Evolutionary conservation across 1,139 yeast species (phyloP), one percentile per base, ranked within the genome.

Genomic region (Scheffersomyces parashehatae): DNA sequence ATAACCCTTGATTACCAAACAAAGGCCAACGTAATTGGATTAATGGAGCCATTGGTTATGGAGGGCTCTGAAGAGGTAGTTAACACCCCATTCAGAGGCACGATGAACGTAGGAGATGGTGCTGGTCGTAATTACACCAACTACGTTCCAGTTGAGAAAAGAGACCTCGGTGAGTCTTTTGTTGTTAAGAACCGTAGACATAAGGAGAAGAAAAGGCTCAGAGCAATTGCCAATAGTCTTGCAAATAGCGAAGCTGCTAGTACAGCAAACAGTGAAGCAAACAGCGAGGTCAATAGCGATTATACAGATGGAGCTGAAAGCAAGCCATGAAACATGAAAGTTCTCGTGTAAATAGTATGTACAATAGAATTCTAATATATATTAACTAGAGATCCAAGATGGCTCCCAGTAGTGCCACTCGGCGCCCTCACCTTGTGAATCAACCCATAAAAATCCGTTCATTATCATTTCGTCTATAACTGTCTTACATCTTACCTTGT

Each of bases 381-480:
- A 20, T 35, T 31, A 31, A 31, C 35, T 31, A 20, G 35, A 31
- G 20, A 67, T 69, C 75, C 75, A 73, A 7, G 75, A 71, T 3
- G 75, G 80, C 49, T 67, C 79, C 96, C 96, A 88, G 58, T 77
- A 88, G 52, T 73, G 77, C 28, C 64, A 62, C 50, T 82, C 89
- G 0, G 66, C 67, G 14, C 51, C 51, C 0, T 48, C 50, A 9
- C 77, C 82, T 53, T 81, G 87, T 3, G 64, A 62, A 58, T 90
- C 98, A 1, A 89, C 70, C 98, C 98, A 90, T 24, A 90, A 67
- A 39, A 88, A 70, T 9, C 97, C 97, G 40, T 77, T 78, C 58
- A 85, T 74, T 3, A 89, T 85, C 88, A 90, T 83, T 46, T 87
- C 95, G 38, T 86, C 84, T 14, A 91, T 62, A 9, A 83, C 86